Percentiles rank a stretch among this genome's conserved stretches.
These are phyloP conservation scores for Polyplosphaeria fusca DNA, from an alignment of 495 filamentous ascomycete species.

Conservation along the genomic window DNA sequence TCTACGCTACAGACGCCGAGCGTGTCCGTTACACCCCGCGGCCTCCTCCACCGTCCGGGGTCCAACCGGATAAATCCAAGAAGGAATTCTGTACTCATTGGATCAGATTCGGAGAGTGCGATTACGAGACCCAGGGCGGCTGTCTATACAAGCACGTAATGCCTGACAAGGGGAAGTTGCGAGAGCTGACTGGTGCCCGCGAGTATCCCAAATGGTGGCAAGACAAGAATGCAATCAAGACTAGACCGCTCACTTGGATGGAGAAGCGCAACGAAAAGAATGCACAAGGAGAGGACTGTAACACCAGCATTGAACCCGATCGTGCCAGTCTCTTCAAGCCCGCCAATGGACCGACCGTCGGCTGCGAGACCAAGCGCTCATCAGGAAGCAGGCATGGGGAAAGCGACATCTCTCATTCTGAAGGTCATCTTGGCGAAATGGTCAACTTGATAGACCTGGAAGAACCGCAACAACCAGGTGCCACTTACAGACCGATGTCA, in stretches of 20 bases:
- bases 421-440: too few relatives aligned
- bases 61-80: conserved; percentile 39
- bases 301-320: too few relatives aligned
- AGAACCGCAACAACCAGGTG: too few relatives aligned
- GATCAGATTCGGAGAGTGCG: conserved; percentile 79
- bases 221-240: conserved; percentile 44
- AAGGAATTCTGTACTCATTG: conserved; percentile 87
- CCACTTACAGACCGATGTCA: too few relatives aligned
- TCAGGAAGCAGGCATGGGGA: too few relatives aligned
- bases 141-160: conserved; percentile 88
- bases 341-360: too few relatives aligned
- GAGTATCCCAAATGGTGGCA: conserved; percentile 57
- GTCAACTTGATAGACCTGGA: too few relatives aligned
- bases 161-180: conserved; percentile 63
- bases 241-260: conserved; percentile 11
- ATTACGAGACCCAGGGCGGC: conserved; percentile 79
- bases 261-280: too few relatives aligned
- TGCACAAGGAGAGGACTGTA: too few relatives aligned
- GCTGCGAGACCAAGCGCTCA: too few relatives aligned
- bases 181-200: conserved; percentile 59
- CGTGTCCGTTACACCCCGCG: conserved; percentile 1
- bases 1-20: conserved; percentile 7
- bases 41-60: conserved; percentile 36
- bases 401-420: too few relatives aligned
- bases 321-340: too few relatives aligned